Percentiles rank a stretch among this genome's conserved stretches.
These are phyloP conservation scores for Inosperma sp. DNA, from an alignment of 768 basidiomycete genomes.

Conservation along the genomic window DNA sequence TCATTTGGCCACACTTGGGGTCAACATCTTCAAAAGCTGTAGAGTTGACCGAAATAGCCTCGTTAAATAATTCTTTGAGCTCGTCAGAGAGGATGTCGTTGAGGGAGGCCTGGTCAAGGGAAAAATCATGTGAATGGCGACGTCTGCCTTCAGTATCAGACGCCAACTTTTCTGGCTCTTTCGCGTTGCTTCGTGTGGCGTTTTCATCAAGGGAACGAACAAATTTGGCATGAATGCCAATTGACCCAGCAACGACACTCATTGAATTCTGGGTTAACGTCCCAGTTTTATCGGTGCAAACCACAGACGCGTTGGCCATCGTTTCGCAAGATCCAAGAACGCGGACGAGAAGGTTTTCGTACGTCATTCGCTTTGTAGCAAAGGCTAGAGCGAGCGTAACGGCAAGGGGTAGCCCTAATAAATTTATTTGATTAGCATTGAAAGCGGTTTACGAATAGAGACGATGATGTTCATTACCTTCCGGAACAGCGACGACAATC, in stretches of 20 bases:
- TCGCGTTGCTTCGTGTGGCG: slow-evolving; percentile 63
- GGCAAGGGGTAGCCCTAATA: slow-evolving; percentile 81
- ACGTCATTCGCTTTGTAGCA: slow-evolving; percentile 97
- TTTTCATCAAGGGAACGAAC: slow-evolving; percentile 75
- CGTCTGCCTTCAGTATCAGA: slow-evolving; percentile 27
- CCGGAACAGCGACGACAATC: slow-evolving; percentile 46
- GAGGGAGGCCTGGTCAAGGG: slow-evolving; percentile 74
- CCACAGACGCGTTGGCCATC: slow-evolving; percentile 96
- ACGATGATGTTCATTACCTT: slow-evolving; percentile 33
- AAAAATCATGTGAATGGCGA: slow-evolving; percentile 69
- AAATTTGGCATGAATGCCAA: slow-evolving; percentile 94
- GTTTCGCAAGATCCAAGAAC: slow-evolving; percentile 97
- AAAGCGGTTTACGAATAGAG: no score
- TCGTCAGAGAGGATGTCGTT: slow-evolving; percentile 57
- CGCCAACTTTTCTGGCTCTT: slow-evolving; percentile 39
- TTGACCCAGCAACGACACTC: slow-evolving; percentile 93
- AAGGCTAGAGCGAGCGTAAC: slow-evolving; percentile 96
- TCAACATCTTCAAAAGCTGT: slow-evolving; percentile 89
- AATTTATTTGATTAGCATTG: slow-evolving; percentile 1
- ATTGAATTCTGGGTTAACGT: slow-evolving; percentile 94
- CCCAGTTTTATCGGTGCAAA: slow-evolving; percentile 95
- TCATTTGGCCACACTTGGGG: slow-evolving; percentile 48
- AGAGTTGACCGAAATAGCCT: slow-evolving; percentile 85
- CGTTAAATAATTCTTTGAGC: slow-evolving; percentile 68
- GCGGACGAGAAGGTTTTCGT: slow-evolving; percentile 91